These are phyloP conservation scores for Neopestalotiopsis rosae DNA, from an alignment of 2,329 filamentous ascomycete genomes.

Conservation along the genomic window DNA sequence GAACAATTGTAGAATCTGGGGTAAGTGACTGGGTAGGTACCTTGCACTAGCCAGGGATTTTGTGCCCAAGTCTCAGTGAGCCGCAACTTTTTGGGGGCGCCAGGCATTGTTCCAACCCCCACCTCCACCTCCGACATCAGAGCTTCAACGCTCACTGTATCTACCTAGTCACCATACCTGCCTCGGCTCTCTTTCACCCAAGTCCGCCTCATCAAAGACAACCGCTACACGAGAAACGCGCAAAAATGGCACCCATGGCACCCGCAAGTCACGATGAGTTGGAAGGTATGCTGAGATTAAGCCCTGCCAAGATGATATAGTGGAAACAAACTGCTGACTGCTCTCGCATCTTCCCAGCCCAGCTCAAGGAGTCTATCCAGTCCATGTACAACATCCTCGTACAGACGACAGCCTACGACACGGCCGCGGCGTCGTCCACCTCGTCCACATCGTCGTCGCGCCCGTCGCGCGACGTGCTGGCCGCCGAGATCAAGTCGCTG, in stretches of 20 bases:
- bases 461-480: slow-evolving; percentile 61
- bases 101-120: not conserved
- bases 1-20: not conserved
- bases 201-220: not conserved
- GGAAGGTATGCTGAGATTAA: slow-evolving; percentile 34
- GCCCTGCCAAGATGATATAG: not conserved
- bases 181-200: too few relatives aligned
- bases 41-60: not conserved
- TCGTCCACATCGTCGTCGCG: slow-evolving; percentile 37
- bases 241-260: slow-evolving; percentile 39
- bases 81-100: not conserved
- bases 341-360: slow-evolving; percentile 25
- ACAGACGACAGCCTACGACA: slow-evolving; percentile 66
- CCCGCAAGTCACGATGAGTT: slow-evolving; percentile 40
- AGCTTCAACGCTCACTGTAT: not conserved
- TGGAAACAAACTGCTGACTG: not conserved
- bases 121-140: not conserved
- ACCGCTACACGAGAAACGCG: not conserved
- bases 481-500: slow-evolving; percentile 54
- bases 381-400: slow-evolving; percentile 49
- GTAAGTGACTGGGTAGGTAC: not conserved
- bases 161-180: not conserved
- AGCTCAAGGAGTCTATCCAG: slow-evolving; percentile 41
- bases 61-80: not conserved
- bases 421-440: slow-evolving; percentile 20